phyloP scores from a whole-genome alignment of 805 yeast genomes.

The Lachancea quebecensis region DNA sequence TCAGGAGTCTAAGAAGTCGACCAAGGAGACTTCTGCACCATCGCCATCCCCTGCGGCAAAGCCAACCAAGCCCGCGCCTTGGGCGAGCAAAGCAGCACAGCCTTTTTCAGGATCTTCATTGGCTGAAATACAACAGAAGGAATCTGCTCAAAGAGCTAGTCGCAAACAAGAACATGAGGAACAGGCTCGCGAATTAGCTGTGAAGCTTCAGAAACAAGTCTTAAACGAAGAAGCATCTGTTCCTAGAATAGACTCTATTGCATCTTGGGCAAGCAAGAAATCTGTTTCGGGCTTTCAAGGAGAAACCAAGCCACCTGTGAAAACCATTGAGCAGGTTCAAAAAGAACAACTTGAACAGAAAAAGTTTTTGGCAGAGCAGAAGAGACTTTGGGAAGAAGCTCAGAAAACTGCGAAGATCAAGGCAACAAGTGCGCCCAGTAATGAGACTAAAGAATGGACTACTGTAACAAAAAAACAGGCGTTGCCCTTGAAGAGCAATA shows the following conservation, averaged over 20 bases:
- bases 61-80: constrained; percentile 21
- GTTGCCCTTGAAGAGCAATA: constrained; percentile 19
- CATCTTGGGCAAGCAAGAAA: constrained; percentile 27
- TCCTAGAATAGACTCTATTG: constrained; percentile 13
- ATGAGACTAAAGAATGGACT: constrained; percentile 22
- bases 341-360: constrained; percentile 20
- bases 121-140: constrained; percentile 17
- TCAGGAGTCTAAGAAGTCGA: background rate
- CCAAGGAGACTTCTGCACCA: background rate
- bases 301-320: constrained; percentile 3
- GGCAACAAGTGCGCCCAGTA: constrained; percentile 36
- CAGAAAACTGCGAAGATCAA: constrained; percentile 67
- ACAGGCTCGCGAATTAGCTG: constrained; percentile 14
- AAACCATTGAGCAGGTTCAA: constrained; percentile 8
- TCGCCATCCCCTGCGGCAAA: constrained; percentile 1
- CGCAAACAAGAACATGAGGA: constrained; percentile 14
- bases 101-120: constrained; percentile 19
- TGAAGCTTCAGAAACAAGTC: constrained; percentile 17
- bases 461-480: constrained; percentile 25
- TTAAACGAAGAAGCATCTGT: constrained; percentile 17
- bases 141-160: constrained; percentile 15
- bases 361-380: constrained; percentile 28
- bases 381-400: constrained; percentile 39
- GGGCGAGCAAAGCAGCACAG: constrained; percentile 22
- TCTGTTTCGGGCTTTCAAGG: background rate